Evolutionary conservation across 148 eudicot genomes (phyloP).

Genomic region (Silene conica): DNA sequence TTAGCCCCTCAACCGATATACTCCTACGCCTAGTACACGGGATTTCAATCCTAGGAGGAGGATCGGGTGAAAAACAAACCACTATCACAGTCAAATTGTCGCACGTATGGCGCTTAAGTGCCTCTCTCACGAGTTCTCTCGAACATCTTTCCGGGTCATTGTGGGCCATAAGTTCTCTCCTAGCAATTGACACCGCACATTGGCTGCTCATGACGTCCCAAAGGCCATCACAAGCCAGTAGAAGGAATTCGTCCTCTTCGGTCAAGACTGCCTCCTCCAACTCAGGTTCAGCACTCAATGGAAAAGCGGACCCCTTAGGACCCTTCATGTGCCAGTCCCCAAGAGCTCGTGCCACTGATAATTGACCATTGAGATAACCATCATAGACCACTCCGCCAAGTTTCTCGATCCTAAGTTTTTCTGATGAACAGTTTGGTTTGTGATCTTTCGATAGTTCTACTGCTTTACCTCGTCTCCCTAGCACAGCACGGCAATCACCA

Average conservation of each 20-base stretch:
- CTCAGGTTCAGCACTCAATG: conserved; percentile 80
- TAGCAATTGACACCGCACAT: conserved; percentile 64
- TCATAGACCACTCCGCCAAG: conserved; percentile 81
- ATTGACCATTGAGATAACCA: conserved; percentile 80
- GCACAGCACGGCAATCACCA: conserved; percentile 88
- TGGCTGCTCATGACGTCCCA: conserved; percentile 97
- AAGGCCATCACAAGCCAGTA: conserved; percentile 83
- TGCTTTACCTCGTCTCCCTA: conserved; percentile 73
- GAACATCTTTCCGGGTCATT: conserved; percentile 80
- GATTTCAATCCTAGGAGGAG: conserved; percentile 63
- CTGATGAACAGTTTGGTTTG: conserved; percentile 68
- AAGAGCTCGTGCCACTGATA: conserved; percentile 80
- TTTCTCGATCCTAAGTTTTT: conserved; percentile 58
- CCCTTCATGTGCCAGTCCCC: conserved; percentile 98
- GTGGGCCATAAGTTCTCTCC: conserved; percentile 70
- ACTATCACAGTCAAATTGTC: conserved; percentile 72
- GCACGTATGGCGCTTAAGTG: conserved; percentile 60
- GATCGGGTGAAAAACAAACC: conserved; percentile 69
- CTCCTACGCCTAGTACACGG: conserved; percentile 53
- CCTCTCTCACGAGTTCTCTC: conserved; percentile 72
- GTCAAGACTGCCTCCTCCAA: conserved; percentile 53
- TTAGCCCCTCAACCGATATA: conserved; percentile 73
- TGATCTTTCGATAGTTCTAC: conserved; percentile 79
- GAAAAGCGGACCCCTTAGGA: conserved; percentile 56
- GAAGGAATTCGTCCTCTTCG: conserved; percentile 73